These are phyloP conservation scores for Suhomyces kunorum DNA, from an alignment of 1,139 yeast genomes.

Conservation along the genomic window DNA sequence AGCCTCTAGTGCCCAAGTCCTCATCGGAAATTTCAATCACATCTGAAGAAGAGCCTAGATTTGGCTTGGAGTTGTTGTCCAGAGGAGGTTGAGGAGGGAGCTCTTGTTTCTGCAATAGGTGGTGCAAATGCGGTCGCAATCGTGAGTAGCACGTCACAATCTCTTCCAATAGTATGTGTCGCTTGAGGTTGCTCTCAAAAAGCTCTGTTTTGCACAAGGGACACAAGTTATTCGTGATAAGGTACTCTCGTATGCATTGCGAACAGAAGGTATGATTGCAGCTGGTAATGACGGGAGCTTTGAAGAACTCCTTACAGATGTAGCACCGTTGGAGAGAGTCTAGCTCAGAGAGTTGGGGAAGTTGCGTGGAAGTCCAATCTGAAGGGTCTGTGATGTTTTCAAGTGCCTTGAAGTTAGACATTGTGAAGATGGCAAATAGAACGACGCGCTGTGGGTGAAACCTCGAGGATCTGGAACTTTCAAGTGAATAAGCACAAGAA, in stretches of 20 bases:
- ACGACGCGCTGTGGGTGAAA: no score
- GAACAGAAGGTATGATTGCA: constrained; percentile 95
- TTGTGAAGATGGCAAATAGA: background rate
- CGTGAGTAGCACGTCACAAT: constrained; percentile 56
- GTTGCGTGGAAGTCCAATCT: constrained; percentile 58
- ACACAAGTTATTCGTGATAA: constrained; percentile 62
- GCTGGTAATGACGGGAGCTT: constrained; percentile 80
- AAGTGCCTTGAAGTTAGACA: constrained; percentile 15
- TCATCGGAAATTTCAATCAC: constrained; percentile 24
- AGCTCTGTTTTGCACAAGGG: constrained; percentile 79
- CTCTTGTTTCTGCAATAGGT: constrained; percentile 19
- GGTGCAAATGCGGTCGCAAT: constrained; percentile 43
- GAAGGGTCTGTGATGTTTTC: constrained; percentile 60
- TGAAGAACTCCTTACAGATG: constrained; percentile 84
- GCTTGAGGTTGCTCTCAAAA: constrained; percentile 67
- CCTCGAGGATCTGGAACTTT: no score
- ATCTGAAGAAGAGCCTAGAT: constrained; percentile 12
- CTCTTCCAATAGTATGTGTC: constrained; percentile 75
- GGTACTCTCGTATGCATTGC: constrained; percentile 74
- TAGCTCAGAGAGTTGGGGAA: constrained; percentile 60
- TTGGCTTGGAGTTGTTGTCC: background rate
- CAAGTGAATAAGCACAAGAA: no score
- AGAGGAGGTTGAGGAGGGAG: background rate
- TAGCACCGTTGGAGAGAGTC: constrained; percentile 81
- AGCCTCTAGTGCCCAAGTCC: constrained; percentile 2